These are phyloP conservation scores for Globisporangium orthogonon DNA, from an alignment of 352 stramenopile genomes.

Conservation along the genomic window DNA sequence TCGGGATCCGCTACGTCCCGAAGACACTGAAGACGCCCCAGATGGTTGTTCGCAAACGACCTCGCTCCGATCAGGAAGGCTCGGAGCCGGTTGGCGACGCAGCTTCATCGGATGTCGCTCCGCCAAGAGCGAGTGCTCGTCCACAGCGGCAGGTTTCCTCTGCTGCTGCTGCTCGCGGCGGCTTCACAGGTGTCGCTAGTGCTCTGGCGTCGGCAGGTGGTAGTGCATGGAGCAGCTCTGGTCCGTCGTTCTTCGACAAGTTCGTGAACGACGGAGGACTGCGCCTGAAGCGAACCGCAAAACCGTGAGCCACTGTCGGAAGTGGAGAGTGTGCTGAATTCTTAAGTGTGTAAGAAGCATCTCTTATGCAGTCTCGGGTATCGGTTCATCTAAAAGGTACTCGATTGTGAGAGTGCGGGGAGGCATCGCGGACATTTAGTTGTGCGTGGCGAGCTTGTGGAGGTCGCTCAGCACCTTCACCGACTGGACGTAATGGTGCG, in stretches of 20 bases:
- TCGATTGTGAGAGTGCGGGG: neutral
- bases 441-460: slow-evolving; percentile 24
- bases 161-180: slow-evolving; percentile 26
- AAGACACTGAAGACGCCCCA: slow-evolving; percentile 16
- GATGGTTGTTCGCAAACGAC: slow-evolving; percentile 8
- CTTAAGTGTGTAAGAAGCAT: neutral
- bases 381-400: neutral
- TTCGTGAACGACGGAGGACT: slow-evolving; percentile 67
- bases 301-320: slow-evolving; percentile 4
- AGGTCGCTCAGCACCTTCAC: slow-evolving; percentile 72
- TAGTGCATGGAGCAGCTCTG: slow-evolving; percentile 15
- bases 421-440: slow-evolving; percentile 8
- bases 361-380: neutral
- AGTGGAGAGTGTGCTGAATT: neutral
- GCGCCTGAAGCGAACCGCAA: slow-evolving; percentile 32
- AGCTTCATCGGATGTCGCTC: neutral
- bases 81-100: neutral
- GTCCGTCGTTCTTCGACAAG: slow-evolving; percentile 53
- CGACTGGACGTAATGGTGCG: slow-evolving; percentile 63
- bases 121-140: neutral
- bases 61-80: slow-evolving; percentile 4
- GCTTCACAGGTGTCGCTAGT: slow-evolving; percentile 25
- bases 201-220: slow-evolving; percentile 4
- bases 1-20: slow-evolving; percentile 15
- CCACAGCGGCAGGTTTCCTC: slow-evolving; percentile 16